Evolutionary conservation across 306 rosid species (phyloP).

Genomic region (Lathyrus aphaca): DNA sequence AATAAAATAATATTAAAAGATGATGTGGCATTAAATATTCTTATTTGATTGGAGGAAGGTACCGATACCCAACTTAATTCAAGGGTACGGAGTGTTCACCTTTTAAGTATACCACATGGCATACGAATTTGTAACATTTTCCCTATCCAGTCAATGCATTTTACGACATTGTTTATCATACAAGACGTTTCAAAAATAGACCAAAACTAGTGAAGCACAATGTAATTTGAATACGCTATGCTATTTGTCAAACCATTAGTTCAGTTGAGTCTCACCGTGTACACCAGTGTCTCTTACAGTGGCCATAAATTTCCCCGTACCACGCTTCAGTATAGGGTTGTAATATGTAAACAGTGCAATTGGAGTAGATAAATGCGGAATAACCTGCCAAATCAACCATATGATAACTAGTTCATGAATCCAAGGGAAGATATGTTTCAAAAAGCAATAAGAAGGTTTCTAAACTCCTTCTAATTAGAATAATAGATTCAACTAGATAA

Average conservation of each 20-base stretch:
- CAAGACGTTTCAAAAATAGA: conserved; percentile 4
- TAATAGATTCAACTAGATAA: conserved; percentile 17
- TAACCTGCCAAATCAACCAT: conserved; percentile 61
- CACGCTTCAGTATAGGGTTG: conserved; percentile 93
- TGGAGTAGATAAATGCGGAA: conserved; percentile 85
- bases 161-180: conserved; percentile 12
- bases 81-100: too few species aligned
- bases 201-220: conserved; percentile 16
- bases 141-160: conserved; percentile 12
- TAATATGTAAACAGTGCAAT: conserved; percentile 85
- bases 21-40: too few species aligned
- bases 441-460: conserved; percentile 20
- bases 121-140: conserved; percentile 28
- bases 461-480: conserved; percentile 25
- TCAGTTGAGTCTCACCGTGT: conserved; percentile 59
- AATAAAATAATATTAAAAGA: too few species aligned
- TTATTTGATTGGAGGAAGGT: too few species aligned
- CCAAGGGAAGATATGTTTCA: conserved; percentile 11
- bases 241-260: conserved; percentile 32
- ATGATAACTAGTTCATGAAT: conserved; percentile 15
- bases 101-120: conserved; percentile 9
- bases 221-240: neutral
- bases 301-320: conserved; percentile 73
- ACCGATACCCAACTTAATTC: too few species aligned
- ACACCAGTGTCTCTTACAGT: conserved; percentile 68